Percentiles rank a stretch among this genome's conserved stretches.
Evolutionary conservation across 116 monocot genomes (phyloP).

Genomic region (Zostera marina): DNA sequence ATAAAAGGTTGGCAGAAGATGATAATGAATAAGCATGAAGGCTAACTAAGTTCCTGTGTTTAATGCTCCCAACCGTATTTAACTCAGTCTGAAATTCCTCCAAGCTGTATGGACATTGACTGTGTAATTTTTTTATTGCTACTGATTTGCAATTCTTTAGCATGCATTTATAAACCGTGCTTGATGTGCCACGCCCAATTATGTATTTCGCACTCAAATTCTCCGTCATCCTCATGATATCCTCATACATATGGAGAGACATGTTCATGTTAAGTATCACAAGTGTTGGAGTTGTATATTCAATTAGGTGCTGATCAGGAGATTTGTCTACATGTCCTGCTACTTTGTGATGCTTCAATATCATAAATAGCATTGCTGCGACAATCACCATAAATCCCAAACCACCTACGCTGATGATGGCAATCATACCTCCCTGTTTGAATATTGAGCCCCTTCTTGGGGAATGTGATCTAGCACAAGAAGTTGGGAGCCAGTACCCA

Average conservation of each 20-base stretch:
- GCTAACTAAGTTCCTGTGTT: constrained; percentile 80
- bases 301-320: constrained; percentile 3
- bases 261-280: constrained; percentile 95
- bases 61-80: constrained; percentile 86
- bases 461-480: constrained; percentile 29
- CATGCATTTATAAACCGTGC: constrained; percentile 89
- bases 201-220: constrained; percentile 88
- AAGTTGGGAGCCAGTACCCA: constrained; percentile 55
- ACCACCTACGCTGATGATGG: too few relatives aligned
- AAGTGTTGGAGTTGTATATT: constrained; percentile 50
- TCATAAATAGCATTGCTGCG: too few relatives aligned
- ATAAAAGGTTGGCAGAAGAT: constrained; percentile 63
- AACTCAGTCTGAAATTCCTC: constrained; percentile 91
- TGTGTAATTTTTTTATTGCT: constrained; percentile 70
- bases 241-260: constrained; percentile 93
- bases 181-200: constrained; percentile 86
- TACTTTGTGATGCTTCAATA: too few relatives aligned
- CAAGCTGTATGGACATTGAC: constrained; percentile 44
- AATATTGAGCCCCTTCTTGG: constrained; percentile 21
- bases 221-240: constrained; percentile 98
- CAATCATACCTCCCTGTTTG: too few relatives aligned
- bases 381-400: too few relatives aligned
- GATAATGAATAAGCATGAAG: constrained; percentile 92
- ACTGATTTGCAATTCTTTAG: constrained; percentile 91
- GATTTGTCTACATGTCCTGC: too few relatives aligned